Evolutionary conservation across 805 yeast genomes (phyloP), one percentile per base, ranked within the genome.

Genomic region (Lachancea waltii): DNA sequence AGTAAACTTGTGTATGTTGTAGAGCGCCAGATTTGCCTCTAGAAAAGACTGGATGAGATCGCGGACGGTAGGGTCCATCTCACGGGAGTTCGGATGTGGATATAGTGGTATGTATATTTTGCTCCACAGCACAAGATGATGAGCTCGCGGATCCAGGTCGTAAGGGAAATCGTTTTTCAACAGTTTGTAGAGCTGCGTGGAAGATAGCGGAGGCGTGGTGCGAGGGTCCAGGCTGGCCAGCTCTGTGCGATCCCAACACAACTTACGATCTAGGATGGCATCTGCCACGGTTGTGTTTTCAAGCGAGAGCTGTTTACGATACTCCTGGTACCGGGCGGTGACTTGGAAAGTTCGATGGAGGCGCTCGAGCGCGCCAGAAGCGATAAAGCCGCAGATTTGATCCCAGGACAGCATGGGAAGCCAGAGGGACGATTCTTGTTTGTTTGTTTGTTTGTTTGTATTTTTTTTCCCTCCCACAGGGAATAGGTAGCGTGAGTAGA

Each of bases 61-160:
- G 34, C 72, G 70, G 7, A 79, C 73, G 2, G 60, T 41, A 1
- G 40, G 44, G 41, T 73, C 69, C 15, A 72, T 45, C 8, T 45
- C 46, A 15, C 43, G 41, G n/a, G 46, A 34, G 39, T 46, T 52
- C 15, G 49, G 39, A 6, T 71, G 69, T 13, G 7, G 20, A 49
- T 78, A 84, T 3, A 72, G 60, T 9, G 67, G 69, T 38, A 83
- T 69, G 10, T 65, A 66, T 14, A 72, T 59, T 50, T 81, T 81
- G 1, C 80, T 68, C 90, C 92, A 83, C 1, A 79, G 68, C 30
- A 84, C 71, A 11, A 81, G 52, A 56, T 82, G 90, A 4, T 60
- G 56, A 4, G 80, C 68, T 30, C 65, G 66, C 0, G 53, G 45
- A 25, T 69, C 76, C 43, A 80, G 72, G 48, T 72, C 69, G 60